Base-by-base conservation (phyloP, 192 early-diverging fungal species). In the Entomortierella beljakovae region DNA sequence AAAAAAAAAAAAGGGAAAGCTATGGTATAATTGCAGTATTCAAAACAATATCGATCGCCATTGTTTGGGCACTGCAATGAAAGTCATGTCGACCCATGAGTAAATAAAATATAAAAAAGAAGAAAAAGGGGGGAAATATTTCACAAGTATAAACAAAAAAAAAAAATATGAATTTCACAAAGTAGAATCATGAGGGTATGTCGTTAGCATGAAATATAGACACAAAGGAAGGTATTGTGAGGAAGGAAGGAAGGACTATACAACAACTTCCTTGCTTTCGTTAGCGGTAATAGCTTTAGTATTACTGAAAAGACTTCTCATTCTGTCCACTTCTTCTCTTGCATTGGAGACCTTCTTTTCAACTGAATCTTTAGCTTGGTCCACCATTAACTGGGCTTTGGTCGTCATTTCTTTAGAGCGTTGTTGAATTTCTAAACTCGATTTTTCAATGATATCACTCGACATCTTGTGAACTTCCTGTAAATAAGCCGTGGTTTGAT, bases 391-490 rank as follows among this genome's bases (percentile, higher is more conserved):
- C 6, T 79, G 75, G 2, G 75, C 75, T 68, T 70, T 79, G 56
- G 67, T 26, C 4, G 75, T 79, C 75, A 79, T 79, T 32, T 79
- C 75, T 20, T 52, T 64, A 15, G 66, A 69, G 2, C 75, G 67
- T 11, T 50, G 57, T 25, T 79, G 75, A 26, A 79, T 79, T 22
- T 79, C 75, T 0, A 61, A 37, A 25, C 68, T 70, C 0, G 75
- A 79, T 42, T 79, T 69, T 54, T 79, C 75, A 55, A 79, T 79
- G 29, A 79, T 79, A 16, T 69, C 66, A 3, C 53, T 79, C n/a
- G 75, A 79, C 61, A 79, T 37, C 48, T 65, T 79, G 20, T 69
- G 66, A 4, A 82, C 74, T 40, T 82, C 72, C 50, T 75, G 76
- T 26, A 83, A 57, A 25, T 70, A 73, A 0, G 61, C 68, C 22